A percentile compares a stretch with the other conserved stretches of the same genome.
These are phyloP conservation scores for Peniophora sp. DNA, from an alignment of 1,284 basidiomycete genomes.

Conservation along the genomic window DNA sequence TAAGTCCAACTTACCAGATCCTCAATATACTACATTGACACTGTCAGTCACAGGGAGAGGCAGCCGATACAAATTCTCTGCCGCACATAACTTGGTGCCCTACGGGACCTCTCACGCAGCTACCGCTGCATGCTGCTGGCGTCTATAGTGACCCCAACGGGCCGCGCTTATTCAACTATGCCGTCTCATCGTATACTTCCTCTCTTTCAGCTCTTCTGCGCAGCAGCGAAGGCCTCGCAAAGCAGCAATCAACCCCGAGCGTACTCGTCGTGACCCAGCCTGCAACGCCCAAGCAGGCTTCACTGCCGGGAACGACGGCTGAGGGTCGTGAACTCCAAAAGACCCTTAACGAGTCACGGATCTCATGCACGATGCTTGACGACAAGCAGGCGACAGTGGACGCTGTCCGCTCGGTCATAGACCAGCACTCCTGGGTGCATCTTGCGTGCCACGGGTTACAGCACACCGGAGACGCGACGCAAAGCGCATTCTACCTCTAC, in stretches of 20 bases:
- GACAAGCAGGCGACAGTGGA: background rate
- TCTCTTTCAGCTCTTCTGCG: constrained; percentile 7
- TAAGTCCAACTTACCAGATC: background rate
- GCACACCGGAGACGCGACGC: background rate
- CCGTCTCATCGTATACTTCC: constrained; percentile 16
- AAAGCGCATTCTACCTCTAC: background rate
- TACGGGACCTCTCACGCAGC: constrained; percentile 13
- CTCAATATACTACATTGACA: background rate
- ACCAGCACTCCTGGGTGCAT: background rate
- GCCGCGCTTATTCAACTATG: constrained; percentile 7
- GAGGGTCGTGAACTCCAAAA: background rate
- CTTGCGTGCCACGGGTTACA: constrained; percentile 3
- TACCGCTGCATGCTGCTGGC: constrained; percentile 17
- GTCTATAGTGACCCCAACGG: constrained; percentile 6
- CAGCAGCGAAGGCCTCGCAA: background rate
- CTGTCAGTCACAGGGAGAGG: background rate
- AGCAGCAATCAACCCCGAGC: background rate
- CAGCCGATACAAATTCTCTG: background rate
- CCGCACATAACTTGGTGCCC: constrained; percentile 15
- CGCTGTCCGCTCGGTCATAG: background rate
- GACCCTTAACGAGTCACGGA: constrained; percentile 5
- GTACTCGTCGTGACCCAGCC: constrained; percentile 4
- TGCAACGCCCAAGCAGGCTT: background rate
- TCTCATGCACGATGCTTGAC: background rate
- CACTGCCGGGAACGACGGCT: background rate